These are phyloP conservation scores for Hypoxylon lienhwacheense DNA, from an alignment of 495 filamentous ascomycete species.

Conservation along the genomic window DNA sequence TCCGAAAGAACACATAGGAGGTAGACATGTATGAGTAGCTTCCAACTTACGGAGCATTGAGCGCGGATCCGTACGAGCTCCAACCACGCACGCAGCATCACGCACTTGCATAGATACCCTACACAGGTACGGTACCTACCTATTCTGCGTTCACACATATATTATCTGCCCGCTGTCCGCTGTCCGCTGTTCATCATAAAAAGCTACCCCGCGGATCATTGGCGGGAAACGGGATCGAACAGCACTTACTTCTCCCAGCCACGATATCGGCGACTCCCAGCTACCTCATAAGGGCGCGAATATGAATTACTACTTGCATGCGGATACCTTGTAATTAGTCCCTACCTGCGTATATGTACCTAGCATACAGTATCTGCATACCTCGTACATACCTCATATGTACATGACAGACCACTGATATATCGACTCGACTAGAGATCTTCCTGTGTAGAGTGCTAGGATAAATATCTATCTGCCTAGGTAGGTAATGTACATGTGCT, in stretches of 20 bases:
- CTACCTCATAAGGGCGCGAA: not conserved
- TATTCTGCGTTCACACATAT: constrained; percentile 21
- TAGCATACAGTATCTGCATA: too few relatives aligned
- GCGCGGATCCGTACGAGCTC: constrained; percentile 20
- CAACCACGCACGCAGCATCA: constrained; percentile 29
- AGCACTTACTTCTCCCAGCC: not conserved
- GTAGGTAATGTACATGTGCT: too few relatives aligned
- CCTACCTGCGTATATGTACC: too few relatives aligned
- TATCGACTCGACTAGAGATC: constrained; percentile 1
- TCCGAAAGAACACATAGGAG: not conserved
- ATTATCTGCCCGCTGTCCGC: constrained; percentile 17
- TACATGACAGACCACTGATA: constrained; percentile 12
- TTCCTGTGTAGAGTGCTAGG: constrained; percentile 1
- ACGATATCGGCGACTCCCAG: constrained; percentile 9
- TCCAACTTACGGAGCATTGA: constrained; percentile 23
- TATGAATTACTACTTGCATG: constrained; percentile 29
- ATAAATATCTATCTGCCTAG: too few relatives aligned
- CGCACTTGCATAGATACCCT: constrained; percentile 9
- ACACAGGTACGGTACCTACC: too few relatives aligned
- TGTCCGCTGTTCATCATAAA: not conserved
- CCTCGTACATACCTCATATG: too few relatives aligned
- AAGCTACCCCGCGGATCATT: constrained; percentile 18
- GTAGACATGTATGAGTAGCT: constrained; percentile 8
- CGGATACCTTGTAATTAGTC: too few relatives aligned
- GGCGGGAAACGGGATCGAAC: not conserved